Percentiles rank a stretch among this genome's conserved stretches.
Evolutionary conservation across 306 rosid genomes (phyloP).

Genomic region (Carpinus fangiana): DNA sequence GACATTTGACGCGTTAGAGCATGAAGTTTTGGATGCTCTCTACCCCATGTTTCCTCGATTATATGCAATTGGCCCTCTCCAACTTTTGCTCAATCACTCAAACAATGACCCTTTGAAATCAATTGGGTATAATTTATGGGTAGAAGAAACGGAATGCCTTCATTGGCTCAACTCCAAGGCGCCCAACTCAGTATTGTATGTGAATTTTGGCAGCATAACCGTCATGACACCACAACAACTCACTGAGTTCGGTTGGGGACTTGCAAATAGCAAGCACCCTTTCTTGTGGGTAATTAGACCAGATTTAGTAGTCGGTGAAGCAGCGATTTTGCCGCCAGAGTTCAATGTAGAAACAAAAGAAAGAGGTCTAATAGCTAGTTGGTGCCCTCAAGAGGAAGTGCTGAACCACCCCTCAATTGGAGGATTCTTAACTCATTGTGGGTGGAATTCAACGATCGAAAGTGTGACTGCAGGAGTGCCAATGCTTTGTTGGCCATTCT

Average conservation of each 20-base stretch:
- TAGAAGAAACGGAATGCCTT: constrained; percentile 20
- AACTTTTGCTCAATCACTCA: background rate
- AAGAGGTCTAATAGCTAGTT: constrained; percentile 20
- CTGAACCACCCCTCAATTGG: constrained; percentile 16
- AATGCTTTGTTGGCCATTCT: background rate
- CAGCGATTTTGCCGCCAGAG: background rate
- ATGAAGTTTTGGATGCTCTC: constrained; percentile 14
- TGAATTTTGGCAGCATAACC: constrained; percentile 17
- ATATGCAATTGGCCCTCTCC: constrained; percentile 18
- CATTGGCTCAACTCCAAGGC: constrained; percentile 10
- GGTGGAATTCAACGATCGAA: constrained; percentile 22
- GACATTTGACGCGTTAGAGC: constrained; percentile 14
- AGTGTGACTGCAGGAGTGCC: constrained; percentile 16
- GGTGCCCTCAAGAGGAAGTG: constrained; percentile 27
- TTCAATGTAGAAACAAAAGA: constrained; percentile 7
- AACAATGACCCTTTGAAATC: background rate
- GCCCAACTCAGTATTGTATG: constrained; percentile 13
- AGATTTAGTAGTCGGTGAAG: background rate
- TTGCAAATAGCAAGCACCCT: constrained; percentile 14
- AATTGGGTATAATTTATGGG: constrained; percentile 17
- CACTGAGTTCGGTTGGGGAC: constrained; percentile 21
- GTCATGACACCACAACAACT: constrained; percentile 1
- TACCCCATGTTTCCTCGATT: background rate
- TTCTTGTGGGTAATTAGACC: constrained; percentile 29
- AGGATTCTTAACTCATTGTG: constrained; percentile 15